These are phyloP conservation scores for Acrodontium crateriforme DNA, from an alignment of 2,329 filamentous ascomycete species.

Conservation along the genomic window DNA sequence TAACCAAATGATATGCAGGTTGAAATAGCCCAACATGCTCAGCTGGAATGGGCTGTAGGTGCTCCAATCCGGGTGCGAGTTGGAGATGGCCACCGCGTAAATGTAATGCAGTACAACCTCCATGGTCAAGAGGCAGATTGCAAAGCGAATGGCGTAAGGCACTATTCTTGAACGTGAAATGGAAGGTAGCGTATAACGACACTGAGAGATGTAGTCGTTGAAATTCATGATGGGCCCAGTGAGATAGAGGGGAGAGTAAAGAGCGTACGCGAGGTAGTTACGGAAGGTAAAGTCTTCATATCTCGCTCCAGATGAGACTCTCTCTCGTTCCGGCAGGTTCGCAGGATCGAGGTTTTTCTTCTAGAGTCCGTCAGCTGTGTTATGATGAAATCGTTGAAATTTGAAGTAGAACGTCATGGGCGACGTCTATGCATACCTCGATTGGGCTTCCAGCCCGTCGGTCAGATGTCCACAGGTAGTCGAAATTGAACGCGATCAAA, in stretches of 20 bases:
- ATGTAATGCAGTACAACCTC: slow-evolving; percentile 83
- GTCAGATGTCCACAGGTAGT: slow-evolving; percentile 85
- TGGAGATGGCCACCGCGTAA: slow-evolving; percentile 86
- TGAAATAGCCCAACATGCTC: slow-evolving; percentile 84
- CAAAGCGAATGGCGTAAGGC: slow-evolving; percentile 72
- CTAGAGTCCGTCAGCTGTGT: slow-evolving; percentile 58
- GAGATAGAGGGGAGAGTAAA: slow-evolving; percentile 89
- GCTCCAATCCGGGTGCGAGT: slow-evolving; percentile 64
- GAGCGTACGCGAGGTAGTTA: slow-evolving; percentile 77
- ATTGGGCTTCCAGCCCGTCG: slow-evolving; percentile 50
- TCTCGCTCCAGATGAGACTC: slow-evolving; percentile 62
- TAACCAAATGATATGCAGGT: slow-evolving; percentile 93
- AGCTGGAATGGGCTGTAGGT: slow-evolving; percentile 78
- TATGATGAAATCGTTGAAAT: neutral
- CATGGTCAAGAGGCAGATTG: slow-evolving; percentile 70
- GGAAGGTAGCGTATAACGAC: slow-evolving; percentile 61
- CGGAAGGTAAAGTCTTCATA: slow-evolving; percentile 60
- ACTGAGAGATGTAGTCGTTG: slow-evolving; percentile 91
- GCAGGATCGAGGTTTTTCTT: slow-evolving; percentile 93
- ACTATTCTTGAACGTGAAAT: slow-evolving; percentile 51
- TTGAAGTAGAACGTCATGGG: neutral
- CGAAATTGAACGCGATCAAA: slow-evolving; percentile 90
- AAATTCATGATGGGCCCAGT: slow-evolving; percentile 90
- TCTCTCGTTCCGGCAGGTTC: slow-evolving; percentile 76
- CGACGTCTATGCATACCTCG: slow-evolving; percentile 68